Evolutionary conservation across 2,329 filamentous ascomycete species (phyloP), one percentile per base, ranked within the genome.

Genomic region (Cladosporium sphaerospermum): DNA sequence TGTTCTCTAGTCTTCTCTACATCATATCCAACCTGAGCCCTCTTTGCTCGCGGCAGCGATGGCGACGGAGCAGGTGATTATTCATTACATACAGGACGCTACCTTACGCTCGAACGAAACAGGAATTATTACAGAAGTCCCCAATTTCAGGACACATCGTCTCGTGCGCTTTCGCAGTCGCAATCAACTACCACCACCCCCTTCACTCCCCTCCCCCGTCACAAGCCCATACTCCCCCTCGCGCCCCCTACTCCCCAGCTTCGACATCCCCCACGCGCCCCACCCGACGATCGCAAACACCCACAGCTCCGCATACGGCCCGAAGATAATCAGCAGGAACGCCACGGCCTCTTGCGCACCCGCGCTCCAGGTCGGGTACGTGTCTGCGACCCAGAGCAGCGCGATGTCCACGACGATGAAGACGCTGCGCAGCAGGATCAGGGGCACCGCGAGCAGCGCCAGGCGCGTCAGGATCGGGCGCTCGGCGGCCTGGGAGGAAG

Each of bases 341-440:
- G 37, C 16, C 7, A 48, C 13, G 13, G 53, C 53, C 33, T 44
- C 33, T 18, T 46, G 40, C 2, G 53, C 40, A 3, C 41, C 11
- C 4, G 36, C 9, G 19, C 32, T 41, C 53, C 53, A 54, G 11
- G 2, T 23, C 9, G 46, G 46, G 13, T 49, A 42, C 10, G 40
- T 48, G 14, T 42, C 18, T 3, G 32, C 31, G 7, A 42, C 36
- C 39, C 36, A 54, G 19, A 54, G 28, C 7, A 54, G 53, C 5
- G 43, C 53, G 31, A 54, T 54, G 46, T 54, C 53, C 28, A 52
- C 34, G 28, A 54, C 14, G 47, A 54, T 54, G 53, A 54, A 54
- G 14, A 37, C n/a, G 53, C 43, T 52, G 18, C 53, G 47, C 9
- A 45, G 9, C 40, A 43, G 37, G 34, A 51, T 45, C 3, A 52